These are phyloP conservation scores for Rutstroemia sp. DNA, from an alignment of 2,329 filamentous ascomycete genomes.

Conservation along the genomic window DNA sequence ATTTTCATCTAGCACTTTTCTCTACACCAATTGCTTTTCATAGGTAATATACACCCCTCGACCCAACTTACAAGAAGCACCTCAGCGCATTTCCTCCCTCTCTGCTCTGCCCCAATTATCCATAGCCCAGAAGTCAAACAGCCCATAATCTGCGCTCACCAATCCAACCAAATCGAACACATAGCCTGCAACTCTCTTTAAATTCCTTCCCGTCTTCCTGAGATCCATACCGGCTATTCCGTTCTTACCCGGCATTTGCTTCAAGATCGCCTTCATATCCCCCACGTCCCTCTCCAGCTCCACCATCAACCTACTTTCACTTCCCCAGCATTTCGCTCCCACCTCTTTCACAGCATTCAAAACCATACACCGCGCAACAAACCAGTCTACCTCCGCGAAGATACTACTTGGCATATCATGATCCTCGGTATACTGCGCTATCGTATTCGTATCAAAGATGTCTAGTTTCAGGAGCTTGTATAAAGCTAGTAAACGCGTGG, in stretches of 20 bases:
- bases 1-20: too few species aligned
- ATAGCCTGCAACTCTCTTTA: neutral
- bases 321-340: conserved; percentile 1
- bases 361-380: conserved; percentile 4
- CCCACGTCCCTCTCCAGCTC: neutral
- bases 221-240: neutral
- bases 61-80: too few species aligned
- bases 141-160: neutral
- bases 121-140: neutral
- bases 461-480: conserved; percentile 45
- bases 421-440: neutral
- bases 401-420: neutral
- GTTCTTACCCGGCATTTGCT: neutral
- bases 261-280: conserved; percentile 1
- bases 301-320: neutral
- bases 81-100: too few species aligned
- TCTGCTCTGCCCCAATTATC: neutral
- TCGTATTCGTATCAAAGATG: conserved; percentile 27
- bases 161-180: neutral
- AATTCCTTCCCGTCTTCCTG: neutral
- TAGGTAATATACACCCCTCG: too few species aligned
- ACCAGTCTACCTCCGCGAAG: conserved; percentile 12
- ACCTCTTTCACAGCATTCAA: neutral
- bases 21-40: too few species aligned
- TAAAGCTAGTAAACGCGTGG: conserved; percentile 44